These are phyloP conservation scores for Nothophoma quercina DNA, from an alignment of 2,329 filamentous ascomycete species.

Conservation along the genomic window DNA sequence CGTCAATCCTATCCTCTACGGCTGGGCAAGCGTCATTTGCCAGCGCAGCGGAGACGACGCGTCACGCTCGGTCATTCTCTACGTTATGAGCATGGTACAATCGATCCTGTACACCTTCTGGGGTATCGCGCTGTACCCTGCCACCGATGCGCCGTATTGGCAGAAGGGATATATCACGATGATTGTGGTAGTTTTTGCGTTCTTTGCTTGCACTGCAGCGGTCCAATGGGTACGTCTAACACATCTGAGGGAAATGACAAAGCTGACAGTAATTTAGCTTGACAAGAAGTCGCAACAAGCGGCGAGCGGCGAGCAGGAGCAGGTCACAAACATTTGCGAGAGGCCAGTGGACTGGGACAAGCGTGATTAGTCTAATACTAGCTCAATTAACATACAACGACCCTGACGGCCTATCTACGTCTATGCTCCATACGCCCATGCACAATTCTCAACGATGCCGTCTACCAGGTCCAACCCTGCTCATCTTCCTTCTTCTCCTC, in stretches of 20 bases:
- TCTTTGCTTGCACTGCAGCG: conserved; percentile 32
- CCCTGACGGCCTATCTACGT: neutral
- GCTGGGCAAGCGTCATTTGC: conserved; percentile 52
- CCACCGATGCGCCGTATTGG: conserved; percentile 55
- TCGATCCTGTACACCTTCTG: conserved; percentile 56
- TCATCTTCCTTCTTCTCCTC: conserved; percentile 17
- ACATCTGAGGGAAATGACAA: too few species aligned
- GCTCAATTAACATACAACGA: neutral
- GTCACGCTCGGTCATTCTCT: conserved; percentile 50
- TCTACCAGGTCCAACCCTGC: conserved; percentile 17
- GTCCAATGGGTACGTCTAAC: conserved; percentile 33
- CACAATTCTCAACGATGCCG: neutral
- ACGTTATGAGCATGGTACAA: conserved; percentile 52
- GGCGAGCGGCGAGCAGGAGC: conserved; percentile 1
- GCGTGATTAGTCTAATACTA: neutral
- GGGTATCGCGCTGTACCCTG: conserved; percentile 55
- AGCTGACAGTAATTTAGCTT: conserved; percentile 8
- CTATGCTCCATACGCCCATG: neutral
- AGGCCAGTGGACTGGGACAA: neutral
- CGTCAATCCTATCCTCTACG: conserved; percentile 51
- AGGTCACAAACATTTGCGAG: neutral
- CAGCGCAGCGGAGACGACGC: conserved; percentile 53
- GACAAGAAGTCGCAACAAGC: conserved; percentile 16
- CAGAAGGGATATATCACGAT: conserved; percentile 49
- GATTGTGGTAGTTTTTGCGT: conserved; percentile 41